Base-by-base conservation (phyloP, 257 asterid genomes). In the Solanum virginianum region DNA sequence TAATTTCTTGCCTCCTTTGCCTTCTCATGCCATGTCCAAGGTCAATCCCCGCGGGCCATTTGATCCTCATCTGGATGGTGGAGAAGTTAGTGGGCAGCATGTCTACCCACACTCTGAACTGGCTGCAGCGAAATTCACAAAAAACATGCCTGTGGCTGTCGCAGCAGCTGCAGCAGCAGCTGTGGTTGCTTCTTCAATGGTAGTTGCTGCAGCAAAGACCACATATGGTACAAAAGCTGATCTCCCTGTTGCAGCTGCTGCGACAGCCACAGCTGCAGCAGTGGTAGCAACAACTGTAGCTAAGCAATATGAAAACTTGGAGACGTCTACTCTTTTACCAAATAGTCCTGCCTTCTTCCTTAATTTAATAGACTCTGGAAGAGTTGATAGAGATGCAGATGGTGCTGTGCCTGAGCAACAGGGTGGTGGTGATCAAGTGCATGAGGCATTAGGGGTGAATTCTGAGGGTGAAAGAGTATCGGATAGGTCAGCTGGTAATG, bases 161-260 rank as follows among this genome's bases (percentile, higher is more conserved):
- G 99, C 97, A 12, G 98, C 99, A 0, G 97, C 98, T 0, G 98
- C 97, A 0, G 98, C 99, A 2, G 99, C 99, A 1, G 99, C 97
- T 57, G 98, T 92, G 65, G 98, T 94, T 75, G 98, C 98, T 45
- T 93, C 99, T 55, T 94, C 99, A 82, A 94, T 96, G 98, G 97
- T 96, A 12, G 99, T 93, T 41, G 94, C 94, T 7, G 97, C 91
- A 74, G 90, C 96, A 86, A 96, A 93, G 86, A 90, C 92, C 26
- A 89, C 82, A 26, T 79, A 26, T 79, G 82, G 90, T 84, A 82
- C 93, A 26, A 92, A 87, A 36, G 92, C 92, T 85, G 93, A 94
- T 86, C 94, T 96, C 88, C 99, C 99, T 29, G 94, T 93, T 60
- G 94, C 96, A 43, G 97, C 99, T 81, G 98, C 98, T 71, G 98